Base-by-base conservation (phyloP, 345 rosid genomes). In the Murraya koenigii region DNA sequence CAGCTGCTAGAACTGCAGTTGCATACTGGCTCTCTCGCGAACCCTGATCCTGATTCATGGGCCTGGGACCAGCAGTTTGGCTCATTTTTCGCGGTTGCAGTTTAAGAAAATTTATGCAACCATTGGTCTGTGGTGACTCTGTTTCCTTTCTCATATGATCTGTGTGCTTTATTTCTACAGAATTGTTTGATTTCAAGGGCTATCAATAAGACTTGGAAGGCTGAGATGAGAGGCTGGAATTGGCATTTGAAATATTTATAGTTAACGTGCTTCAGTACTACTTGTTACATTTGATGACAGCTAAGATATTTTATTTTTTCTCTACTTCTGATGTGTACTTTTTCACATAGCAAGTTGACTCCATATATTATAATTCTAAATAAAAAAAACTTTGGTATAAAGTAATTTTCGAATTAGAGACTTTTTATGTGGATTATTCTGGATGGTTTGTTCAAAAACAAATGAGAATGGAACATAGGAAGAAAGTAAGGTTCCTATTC, bases 1-100 rank as follows among this genome's bases (percentile, higher is more conserved):
- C 85, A 22, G 85, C 85, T 26, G 85, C 85, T 32, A 85, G 81
- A 39, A 85, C 78, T 35, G 87, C 87, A 26, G 79, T 41, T 65
- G 77, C 78, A 41, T 38, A 65, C 56, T 74, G 64, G 9, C 69
- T 69, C n/a, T 78, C 38, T 28, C 66, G 64, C 6, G 80, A 66
- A 17, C 58, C 83, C 39, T 62, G 47, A 33, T 80, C 82, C 72
- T 67, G 36, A 38, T 73, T 49, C 66, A 0, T 49, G 72, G 52
- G 61, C 17, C 64, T 33, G 0, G 64, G 32, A 15, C 52, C 47
- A 15, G 22, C 32, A 8, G 5, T 9, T 20, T 73, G 73, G 75
- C 55, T 35, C 72, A 64, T 60, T 64, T 47, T 82, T 30, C 78
- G 76, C 58, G 69, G 67, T 75, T 19, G 77, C 67, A 56, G 59